These are phyloP conservation scores for Calonectria hongkongensis DNA, from an alignment of 2,329 filamentous ascomycete species.

Conservation along the genomic window DNA sequence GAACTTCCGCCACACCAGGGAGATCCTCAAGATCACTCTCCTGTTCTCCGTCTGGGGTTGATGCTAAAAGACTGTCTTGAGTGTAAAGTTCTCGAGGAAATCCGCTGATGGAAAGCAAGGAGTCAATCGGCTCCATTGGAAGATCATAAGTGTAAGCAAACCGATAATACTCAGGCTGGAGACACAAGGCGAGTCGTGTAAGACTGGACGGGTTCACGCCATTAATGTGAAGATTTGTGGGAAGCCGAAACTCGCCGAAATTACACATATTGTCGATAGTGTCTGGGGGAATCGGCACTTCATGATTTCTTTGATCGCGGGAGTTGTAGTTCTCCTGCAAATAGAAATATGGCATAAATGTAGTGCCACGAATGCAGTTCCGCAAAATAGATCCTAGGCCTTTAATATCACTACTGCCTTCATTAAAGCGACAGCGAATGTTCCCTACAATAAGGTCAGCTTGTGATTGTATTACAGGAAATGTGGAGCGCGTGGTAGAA, in stretches of 20 bases:
- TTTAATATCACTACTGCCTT: conserved; percentile 16
- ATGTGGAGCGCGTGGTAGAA: neutral
- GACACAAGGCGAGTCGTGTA: conserved; percentile 13
- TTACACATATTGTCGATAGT: conserved; percentile 4
- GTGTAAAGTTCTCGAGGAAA: conserved; percentile 20
- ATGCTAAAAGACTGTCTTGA: neutral
- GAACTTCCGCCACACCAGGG: neutral
- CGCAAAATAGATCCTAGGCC: conserved; percentile 19
- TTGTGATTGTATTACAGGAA: neutral
- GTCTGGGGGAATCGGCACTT: neutral
- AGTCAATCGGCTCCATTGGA: neutral
- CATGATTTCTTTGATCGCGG: conserved; percentile 6
- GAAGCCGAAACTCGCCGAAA: neutral
- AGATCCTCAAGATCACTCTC: neutral
- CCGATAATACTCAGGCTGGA: conserved; percentile 8
- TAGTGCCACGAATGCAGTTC: conserved; percentile 11
- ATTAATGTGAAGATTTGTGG: neutral
- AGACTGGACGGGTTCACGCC: neutral
- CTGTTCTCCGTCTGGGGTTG: neutral
- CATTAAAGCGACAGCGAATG: conserved; percentile 28
- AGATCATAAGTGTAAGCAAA: neutral
- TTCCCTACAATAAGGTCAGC: conserved; percentile 3
- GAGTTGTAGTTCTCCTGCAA: conserved; percentile 20
- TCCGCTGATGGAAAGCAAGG: conserved; percentile 25
- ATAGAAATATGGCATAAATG: conserved; percentile 16